Base-by-base conservation (phyloP, 768 basidiomycete species). In the Boletellus emodensis region DNA sequence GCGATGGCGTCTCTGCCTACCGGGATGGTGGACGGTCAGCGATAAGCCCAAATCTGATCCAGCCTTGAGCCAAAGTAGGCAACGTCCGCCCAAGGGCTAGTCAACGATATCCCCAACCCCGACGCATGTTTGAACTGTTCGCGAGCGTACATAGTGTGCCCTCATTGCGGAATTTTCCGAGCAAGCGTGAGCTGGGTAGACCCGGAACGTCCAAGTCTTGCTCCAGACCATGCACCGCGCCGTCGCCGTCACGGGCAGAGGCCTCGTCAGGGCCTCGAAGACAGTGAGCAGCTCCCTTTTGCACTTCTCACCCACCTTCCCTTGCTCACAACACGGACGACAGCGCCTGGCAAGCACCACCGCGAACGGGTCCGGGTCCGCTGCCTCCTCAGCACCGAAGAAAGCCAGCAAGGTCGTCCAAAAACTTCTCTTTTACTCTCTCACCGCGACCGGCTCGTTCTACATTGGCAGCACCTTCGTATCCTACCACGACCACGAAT, bases 381-480 rank as follows among this genome's bases (percentile, higher is more conserved):
- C 57, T 10, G 44, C 59, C 18, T 30, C 30, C 7, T 30, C 30
- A 30, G 30, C 60, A 9, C 76, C 80, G 8, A 76, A 76, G 63
- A 82, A 81, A 68, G 78, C 78, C 64, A 80, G 72, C 54, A 66
- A 70, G 43, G 51, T 82, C 47, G 69, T 90, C 40, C 78, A 83
- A 49, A 75, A 71, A 45, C 69, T 91, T 45, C 64, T 94, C 30
- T 73, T 85, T 68, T 82, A 86, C 47, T 84, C 89, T 14, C 70
- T 85, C 38, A 76, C 81, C 10, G 75, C 82, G 18, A 81, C 82
- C 15, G 81, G 85, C 42, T 82, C 84, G 15, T 92, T 93, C 74
- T 95, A 94, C 75, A 72, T 84, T 51, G 82, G 85, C 44, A 91
- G 91, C 68, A 80, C 85, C 9, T 87, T 89, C 67, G 71, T 83